A percentile compares a stretch with the other conserved stretches of the same genome.
phyloP scores from a whole-genome alignment of 2,329 filamentous ascomycete genomes.

The Sarocladiaceae sp. region DNA sequence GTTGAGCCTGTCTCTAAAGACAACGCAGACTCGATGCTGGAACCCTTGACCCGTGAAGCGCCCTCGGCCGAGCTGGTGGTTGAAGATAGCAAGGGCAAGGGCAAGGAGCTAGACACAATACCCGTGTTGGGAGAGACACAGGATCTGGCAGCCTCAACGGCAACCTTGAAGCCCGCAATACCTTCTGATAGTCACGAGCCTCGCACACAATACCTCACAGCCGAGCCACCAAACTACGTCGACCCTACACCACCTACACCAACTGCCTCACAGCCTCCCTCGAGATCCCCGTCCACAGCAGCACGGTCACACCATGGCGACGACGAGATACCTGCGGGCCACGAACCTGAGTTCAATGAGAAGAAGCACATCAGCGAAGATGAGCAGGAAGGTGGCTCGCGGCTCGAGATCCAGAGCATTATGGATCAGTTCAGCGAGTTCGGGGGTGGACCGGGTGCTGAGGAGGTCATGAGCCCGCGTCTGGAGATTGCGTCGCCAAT shows the following conservation, averaged over 20 bases:
- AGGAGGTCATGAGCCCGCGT: slow-evolving; percentile 90
- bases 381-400: slow-evolving; percentile 62
- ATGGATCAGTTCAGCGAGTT: slow-evolving; percentile 92
- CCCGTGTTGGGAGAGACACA: slow-evolving; percentile 10
- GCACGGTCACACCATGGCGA: slow-evolving; percentile 38
- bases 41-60: neutral
- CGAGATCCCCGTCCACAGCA: slow-evolving; percentile 55
- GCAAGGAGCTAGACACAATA: slow-evolving; percentile 18
- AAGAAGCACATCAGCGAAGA: slow-evolving; percentile 55
- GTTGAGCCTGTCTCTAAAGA: neutral
- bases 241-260: slow-evolving; percentile 58
- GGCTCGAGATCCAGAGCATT: slow-evolving; percentile 90
- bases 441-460: slow-evolving; percentile 64
- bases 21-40: neutral
- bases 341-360: slow-evolving; percentile 50
- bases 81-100: slow-evolving; percentile 13
- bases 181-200: slow-evolving; percentile 30
- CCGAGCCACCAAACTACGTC: slow-evolving; percentile 45
- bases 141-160: slow-evolving; percentile 34
- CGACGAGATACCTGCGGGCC: slow-evolving; percentile 49
- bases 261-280: slow-evolving; percentile 49
- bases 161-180: slow-evolving; percentile 44
- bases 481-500: slow-evolving; percentile 79
- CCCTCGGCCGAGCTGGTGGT: neutral
- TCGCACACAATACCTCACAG: slow-evolving; percentile 39